Percentiles rank a stretch among this genome's conserved stretches.
These are phyloP conservation scores for Mrakia blollopis DNA, from an alignment of 768 basidiomycete species.

Conservation along the genomic window DNA sequence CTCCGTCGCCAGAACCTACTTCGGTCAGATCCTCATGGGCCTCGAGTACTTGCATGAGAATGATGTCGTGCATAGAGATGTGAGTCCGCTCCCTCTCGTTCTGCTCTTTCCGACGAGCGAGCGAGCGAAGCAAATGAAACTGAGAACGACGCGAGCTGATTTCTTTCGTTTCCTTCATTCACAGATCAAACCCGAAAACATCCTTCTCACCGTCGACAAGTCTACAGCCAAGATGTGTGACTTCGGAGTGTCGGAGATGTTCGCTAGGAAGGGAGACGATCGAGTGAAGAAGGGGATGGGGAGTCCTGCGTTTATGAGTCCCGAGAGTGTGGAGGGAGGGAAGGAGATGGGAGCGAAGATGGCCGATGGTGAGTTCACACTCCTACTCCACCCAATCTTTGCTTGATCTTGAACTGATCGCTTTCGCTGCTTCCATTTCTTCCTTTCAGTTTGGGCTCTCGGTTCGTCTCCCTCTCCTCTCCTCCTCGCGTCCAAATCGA, in stretches of 20 bases:
- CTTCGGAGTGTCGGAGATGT: slow-evolving; percentile 47
- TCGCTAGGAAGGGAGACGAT: slow-evolving; percentile 41
- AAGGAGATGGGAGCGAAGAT: slow-evolving; percentile 14
- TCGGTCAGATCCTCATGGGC: slow-evolving; percentile 43
- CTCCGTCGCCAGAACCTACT: slow-evolving; percentile 40
- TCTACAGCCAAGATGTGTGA: slow-evolving; percentile 44
- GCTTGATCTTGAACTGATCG: not conserved
- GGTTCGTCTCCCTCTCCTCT: slow-evolving; percentile 34
- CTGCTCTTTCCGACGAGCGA: not conserved
- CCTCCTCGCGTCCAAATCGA: not conserved
- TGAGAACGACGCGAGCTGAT: not conserved
- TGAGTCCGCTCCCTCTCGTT: slow-evolving; percentile 32
- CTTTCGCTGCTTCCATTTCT: no score
- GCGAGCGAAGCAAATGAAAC: not conserved
- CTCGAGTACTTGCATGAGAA: slow-evolving; percentile 45
- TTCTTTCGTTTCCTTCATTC: not conserved
- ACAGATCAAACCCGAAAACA: slow-evolving; percentile 45
- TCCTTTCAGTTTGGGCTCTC: slow-evolving; percentile 38
- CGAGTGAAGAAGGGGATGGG: slow-evolving; percentile 43
- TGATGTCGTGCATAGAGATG: slow-evolving; percentile 44
- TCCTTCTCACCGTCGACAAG: slow-evolving; percentile 41
- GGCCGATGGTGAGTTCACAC: slow-evolving; percentile 1
- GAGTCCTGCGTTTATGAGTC: slow-evolving; percentile 45
- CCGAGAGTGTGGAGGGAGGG: slow-evolving; percentile 7
- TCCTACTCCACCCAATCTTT: not conserved